Evolutionary conservation across 1,284 basidiomycete species (phyloP), one percentile per base, ranked within the genome.

Genomic region (Ganoderma lucidum): DNA sequence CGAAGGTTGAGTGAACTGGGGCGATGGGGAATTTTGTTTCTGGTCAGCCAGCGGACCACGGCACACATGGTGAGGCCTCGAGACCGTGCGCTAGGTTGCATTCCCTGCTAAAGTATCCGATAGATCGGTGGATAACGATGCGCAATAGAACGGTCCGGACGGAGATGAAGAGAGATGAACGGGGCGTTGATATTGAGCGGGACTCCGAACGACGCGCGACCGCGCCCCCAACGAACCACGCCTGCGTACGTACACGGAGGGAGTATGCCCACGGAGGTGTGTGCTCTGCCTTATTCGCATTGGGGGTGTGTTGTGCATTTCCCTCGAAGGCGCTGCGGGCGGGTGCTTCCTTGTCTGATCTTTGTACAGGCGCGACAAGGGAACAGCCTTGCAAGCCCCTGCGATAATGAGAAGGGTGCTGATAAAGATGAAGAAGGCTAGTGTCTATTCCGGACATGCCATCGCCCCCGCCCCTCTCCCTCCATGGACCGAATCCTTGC

Each of bases 101-200:
- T 19, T n/a, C 32, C 51, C 35, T 32, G 19, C 35, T 59, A 59
- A 59, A 39, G 35, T 59, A 59, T 59, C 64, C 64, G 64, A 42
- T 59, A 65, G 41, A 51, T 23, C 32, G 64, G 64, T 37, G 55
- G 28, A 51, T 37, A n/a, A 51, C 64, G 41, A 59, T 37, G 56
- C 35, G 19, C 35, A 19, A 35, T 14, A 39, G 19, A 17, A 59
- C 19, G 56, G 56, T 23, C 35, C 35, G 35, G 55, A 42, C 64
- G 64, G 28, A 59, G 30, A 51, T 51, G 48, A 51, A 51, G 2
- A 10, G n/a, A 41, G 10, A 41, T 41, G 39, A 41, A 41, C 42
- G 19, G 48, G 48, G 23, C 23, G 12, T 51, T 51, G 48, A 51
- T n/a, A 23, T 51, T 51, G 48, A 51, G 23, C 48, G 48, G 48